Evolutionary conservation across 2,329 filamentous ascomycete species (phyloP).

Genomic region (Stagonosporopsis chrysanthemi): DNA sequence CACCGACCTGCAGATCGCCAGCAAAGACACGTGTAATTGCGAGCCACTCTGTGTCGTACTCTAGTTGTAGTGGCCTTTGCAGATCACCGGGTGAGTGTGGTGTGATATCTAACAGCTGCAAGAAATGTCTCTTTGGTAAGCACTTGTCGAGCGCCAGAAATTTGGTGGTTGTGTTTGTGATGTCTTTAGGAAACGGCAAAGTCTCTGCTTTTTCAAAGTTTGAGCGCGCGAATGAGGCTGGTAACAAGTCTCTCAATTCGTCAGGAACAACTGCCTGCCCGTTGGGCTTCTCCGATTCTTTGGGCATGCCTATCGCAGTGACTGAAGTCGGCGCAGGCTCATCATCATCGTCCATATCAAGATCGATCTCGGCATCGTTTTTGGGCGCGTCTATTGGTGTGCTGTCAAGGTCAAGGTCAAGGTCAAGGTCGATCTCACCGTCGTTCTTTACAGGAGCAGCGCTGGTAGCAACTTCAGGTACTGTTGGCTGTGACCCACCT

Average conservation of each 20-base stretch:
- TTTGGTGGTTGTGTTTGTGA: constrained; percentile 78
- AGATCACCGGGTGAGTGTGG: constrained; percentile 35
- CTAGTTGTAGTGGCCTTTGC: constrained; percentile 64
- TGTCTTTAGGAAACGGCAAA: constrained; percentile 70
- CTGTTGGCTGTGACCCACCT: constrained; percentile 36
- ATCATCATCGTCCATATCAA: constrained; percentile 52
- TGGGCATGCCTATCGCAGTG: constrained; percentile 10
- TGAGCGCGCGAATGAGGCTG: constrained; percentile 70
- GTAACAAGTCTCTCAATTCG: constrained; percentile 75
- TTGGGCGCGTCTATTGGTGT: constrained; percentile 37
- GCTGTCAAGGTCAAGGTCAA: constrained; percentile 59
- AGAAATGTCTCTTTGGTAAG: constrained; percentile 77
- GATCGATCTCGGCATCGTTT: constrained; percentile 49
- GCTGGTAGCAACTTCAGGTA: constrained; percentile 5
- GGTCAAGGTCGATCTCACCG: constrained; percentile 64
- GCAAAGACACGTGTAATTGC: constrained; percentile 88
- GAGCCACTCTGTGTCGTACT: constrained; percentile 95
- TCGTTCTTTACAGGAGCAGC: constrained; percentile 59
- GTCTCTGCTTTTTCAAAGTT: constrained; percentile 25
- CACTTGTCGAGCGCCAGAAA: constrained; percentile 96
- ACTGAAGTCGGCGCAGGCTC: constrained; percentile 15
- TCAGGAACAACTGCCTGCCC: constrained; percentile 59
- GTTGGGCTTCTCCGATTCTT: constrained; percentile 17
- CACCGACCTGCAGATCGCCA: constrained; percentile 62
- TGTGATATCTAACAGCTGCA: constrained; percentile 73